Conservation (phyloP, 2,329 filamentous ascomycete species). For the Aspergillus puulaauensis region DNA sequence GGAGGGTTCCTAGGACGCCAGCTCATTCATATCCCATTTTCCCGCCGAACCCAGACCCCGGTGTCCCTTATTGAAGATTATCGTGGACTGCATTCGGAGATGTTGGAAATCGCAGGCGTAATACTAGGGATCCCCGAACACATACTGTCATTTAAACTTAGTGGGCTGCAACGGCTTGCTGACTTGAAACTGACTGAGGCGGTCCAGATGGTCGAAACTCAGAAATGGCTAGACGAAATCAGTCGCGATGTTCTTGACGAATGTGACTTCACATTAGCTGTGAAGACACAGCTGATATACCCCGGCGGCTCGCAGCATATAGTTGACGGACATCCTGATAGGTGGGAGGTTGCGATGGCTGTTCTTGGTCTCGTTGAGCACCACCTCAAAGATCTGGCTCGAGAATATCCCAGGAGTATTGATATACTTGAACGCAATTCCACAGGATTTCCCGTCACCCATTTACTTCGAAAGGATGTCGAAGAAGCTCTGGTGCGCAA, state of each 20-base stretch:
- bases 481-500: constrained; percentile 46
- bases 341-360: constrained; percentile 50
- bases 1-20: constrained; percentile 57
- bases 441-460: constrained; percentile 56
- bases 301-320: constrained; percentile 51
- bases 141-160: constrained; percentile 64
- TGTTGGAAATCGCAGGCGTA: constrained; percentile 49
- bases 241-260: constrained; percentile 66
- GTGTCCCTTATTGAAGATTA: constrained; percentile 32
- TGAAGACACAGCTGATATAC: constrained; percentile 59
- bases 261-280: constrained; percentile 56
- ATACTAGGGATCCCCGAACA: constrained; percentile 64
- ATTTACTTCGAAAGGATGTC: constrained; percentile 52
- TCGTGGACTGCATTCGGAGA: constrained; percentile 41
- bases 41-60: constrained; percentile 45
- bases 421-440: constrained; percentile 45
- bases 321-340: constrained; percentile 54
- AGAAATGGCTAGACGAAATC: constrained; percentile 50
- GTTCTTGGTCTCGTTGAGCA: constrained; percentile 44
- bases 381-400: constrained; percentile 37
- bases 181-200: constrained; percentile 48
- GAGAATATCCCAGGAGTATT: constrained; percentile 46
- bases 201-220: constrained; percentile 50
- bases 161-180: constrained; percentile 57
- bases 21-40: constrained; percentile 61